Percentiles rank a stretch among this genome's conserved stretches.
phyloP scores from a whole-genome alignment of 495 filamentous ascomycete genomes.

The Parmelia sp. region DNA sequence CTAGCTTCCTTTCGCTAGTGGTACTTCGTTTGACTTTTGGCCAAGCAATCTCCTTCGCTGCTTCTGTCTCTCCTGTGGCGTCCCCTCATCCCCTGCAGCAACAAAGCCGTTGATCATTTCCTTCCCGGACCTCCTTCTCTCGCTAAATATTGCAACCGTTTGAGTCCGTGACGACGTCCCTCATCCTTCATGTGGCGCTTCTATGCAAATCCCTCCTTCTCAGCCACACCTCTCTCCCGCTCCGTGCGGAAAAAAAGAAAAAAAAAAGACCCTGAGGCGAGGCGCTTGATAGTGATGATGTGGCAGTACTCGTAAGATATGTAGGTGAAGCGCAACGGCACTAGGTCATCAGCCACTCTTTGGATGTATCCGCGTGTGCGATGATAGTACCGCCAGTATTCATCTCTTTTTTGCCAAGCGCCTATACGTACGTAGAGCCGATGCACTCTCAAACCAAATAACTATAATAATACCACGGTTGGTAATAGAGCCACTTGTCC shows the following conservation, averaged over 20 bases:
- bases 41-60: not conserved
- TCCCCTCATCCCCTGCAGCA: not conserved
- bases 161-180: not conserved
- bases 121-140: not conserved
- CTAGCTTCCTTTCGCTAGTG: not conserved
- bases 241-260: not conserved
- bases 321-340: not conserved
- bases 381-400: not conserved
- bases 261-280: not conserved
- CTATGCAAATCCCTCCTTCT: not conserved
- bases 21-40: not conserved
- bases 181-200: not conserved
- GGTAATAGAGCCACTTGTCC: not conserved
- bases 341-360: not conserved
- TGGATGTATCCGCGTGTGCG: not conserved
- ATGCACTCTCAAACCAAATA: not conserved
- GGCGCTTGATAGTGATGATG: not conserved
- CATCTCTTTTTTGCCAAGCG: not conserved
- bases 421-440: not conserved
- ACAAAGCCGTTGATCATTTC: not conserved
- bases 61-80: conserved; percentile 1
- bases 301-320: not conserved
- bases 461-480: not conserved
- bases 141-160: not conserved
- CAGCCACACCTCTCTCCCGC: conserved; percentile 6